phyloP scores from a whole-genome alignment of 2,329 filamentous ascomycete genomes.

The Fusarium sulawesiense region DNA sequence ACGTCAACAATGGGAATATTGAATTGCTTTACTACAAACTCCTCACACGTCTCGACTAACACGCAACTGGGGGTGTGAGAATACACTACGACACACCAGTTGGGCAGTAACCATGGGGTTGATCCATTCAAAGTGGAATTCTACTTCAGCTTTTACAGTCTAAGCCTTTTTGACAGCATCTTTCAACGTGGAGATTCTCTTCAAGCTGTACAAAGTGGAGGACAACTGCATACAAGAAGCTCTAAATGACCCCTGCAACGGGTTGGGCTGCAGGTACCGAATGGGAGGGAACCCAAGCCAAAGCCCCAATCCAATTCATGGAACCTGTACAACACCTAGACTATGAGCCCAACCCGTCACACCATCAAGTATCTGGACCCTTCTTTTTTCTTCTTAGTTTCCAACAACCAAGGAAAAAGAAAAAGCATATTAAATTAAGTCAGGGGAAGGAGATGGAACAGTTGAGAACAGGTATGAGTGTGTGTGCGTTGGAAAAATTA shows the following conservation, averaged over 20 bases:
- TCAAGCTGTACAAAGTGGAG: constrained; percentile 24
- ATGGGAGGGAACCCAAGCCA: constrained; percentile 41
- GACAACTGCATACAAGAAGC: constrained; percentile 20
- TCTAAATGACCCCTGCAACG: constrained; percentile 29
- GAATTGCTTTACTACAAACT: background rate
- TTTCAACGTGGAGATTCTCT: constrained; percentile 17
- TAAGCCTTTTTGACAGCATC: constrained; percentile 14
- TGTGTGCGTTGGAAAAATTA: constrained; percentile 6
- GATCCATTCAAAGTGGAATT: constrained; percentile 25
- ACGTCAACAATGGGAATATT: constrained; percentile 1
- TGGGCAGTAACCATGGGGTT: constrained; percentile 9
- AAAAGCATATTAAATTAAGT: constrained; percentile 4
- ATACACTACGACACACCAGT: constrained; percentile 9
- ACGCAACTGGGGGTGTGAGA: constrained; percentile 19
- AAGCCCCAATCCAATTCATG: constrained; percentile 23
- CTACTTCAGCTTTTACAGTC: constrained; percentile 7
- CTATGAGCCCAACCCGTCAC: constrained; percentile 29
- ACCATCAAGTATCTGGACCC: constrained; percentile 24
- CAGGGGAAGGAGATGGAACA: constrained; percentile 12
- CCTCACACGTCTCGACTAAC: background rate
- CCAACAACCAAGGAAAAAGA: constrained; percentile 25
- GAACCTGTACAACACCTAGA: background rate
- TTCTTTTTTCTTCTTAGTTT: constrained; percentile 22
- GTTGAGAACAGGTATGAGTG: background rate
- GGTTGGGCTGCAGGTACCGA: constrained; percentile 44